Evolutionary conservation across 164 flowering plant species (phyloP), one percentile per base, ranked within the genome.

Genomic region (Cinnamomum chago): DNA sequence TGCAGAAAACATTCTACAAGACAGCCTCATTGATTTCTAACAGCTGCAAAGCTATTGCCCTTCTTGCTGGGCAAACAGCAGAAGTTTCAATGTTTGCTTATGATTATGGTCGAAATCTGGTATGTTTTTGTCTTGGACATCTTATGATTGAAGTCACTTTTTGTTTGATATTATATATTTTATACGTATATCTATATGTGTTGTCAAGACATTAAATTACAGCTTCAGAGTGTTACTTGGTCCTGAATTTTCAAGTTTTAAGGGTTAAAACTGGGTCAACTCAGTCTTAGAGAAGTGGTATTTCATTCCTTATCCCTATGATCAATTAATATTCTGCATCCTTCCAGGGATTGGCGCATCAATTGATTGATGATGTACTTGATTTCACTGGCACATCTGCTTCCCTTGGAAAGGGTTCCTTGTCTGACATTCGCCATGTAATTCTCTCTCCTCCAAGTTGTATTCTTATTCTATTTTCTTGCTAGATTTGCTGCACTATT

Each of bases 371-470:
- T 73, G 99, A 95, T 75, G 91, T 93, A 58, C 94, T 95, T 70
- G 98, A 93, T 83, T 93, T 90, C 86, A 95, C 92, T 0, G 99
- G 98, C 80, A 93, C 99, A 79, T 90, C 97, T 66, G 81, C 99
- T 60, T 90, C 99, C 67, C 96, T 95, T 15, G 99, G 99, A 73
- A 95, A 95, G 87, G 97, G 96, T 69, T 88, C 97, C 35, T 83
- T 95, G 55, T 92, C 98, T 55, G 98, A 95, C 80, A 92, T 95
- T 50, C 95, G 90, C 80, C 97, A 92, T 88, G 97, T 93, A 89
- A 82, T 62, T 68, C 15, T 73, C 68, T 58, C 24, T 72, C 50
- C 65, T 62, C 72, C 58, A 10, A 47, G 15, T 10, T 33, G 14
- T 68, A 52, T 9, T 40, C 47, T 40, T 35, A 5, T 15, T 47